Percentiles rank a stretch among this genome's conserved stretches.
Conservation (phyloP, 306 rosid species). For the Vigna mungo region DNA sequence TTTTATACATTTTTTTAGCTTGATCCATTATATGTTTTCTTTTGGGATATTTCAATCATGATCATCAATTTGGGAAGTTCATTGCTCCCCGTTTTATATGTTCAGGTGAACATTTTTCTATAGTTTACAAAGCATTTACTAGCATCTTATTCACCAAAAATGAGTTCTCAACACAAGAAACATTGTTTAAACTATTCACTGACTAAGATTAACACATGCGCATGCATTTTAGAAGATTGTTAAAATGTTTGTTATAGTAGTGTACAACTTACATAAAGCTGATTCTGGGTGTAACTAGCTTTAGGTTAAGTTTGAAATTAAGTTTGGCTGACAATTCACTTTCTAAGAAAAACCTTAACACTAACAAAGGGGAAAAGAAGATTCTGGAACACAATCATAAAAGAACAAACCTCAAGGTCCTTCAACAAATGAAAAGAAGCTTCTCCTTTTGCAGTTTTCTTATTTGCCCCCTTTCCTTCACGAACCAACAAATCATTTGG, state of each 20-base stretch:
- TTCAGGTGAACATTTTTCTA: conserved; percentile 13
- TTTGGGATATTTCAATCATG: neutral
- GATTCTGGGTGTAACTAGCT: too few species aligned
- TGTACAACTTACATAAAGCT: too few species aligned
- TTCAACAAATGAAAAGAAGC: conserved; percentile 76
- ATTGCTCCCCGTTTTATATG: conserved; percentile 14
- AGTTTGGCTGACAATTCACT: too few species aligned
- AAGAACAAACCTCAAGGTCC: conserved; percentile 75
- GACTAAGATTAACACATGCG: neutral
- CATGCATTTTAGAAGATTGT: neutral
- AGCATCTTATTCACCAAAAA: conserved; percentile 6
- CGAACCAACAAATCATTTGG: conserved; percentile 61
- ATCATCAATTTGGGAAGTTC: neutral
- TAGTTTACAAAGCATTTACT: neutral
- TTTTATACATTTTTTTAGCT: neutral
- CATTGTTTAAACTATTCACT: conserved; percentile 1
- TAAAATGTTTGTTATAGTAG: too few species aligned
- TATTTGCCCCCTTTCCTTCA: conserved; percentile 59
- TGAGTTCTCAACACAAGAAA: neutral
- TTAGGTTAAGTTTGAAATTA: too few species aligned
- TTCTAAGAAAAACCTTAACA: conserved; percentile 3
- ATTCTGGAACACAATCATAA: conserved; percentile 27
- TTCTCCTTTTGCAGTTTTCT: conserved; percentile 79
- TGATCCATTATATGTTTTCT: neutral
- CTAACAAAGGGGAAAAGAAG: conserved; percentile 1